Evolutionary conservation across 257 asterid species (phyloP).

Genomic region (Plantago ovata): DNA sequence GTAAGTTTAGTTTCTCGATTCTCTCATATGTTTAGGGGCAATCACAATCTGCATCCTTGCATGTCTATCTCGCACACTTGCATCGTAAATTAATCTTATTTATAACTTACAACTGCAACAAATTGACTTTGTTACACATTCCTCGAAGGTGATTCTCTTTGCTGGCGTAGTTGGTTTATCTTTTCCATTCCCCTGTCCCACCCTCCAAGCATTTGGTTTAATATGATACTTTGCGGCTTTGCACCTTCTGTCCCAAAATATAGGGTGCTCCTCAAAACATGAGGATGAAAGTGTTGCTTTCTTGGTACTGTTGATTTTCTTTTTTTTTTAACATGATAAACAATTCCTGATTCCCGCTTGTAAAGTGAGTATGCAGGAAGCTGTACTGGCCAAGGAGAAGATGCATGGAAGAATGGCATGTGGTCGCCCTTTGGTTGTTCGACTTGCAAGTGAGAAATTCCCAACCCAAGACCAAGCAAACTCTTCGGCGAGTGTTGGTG

Average conservation of each 20-base stretch:
- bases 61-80: not conserved
- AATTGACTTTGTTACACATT: not conserved
- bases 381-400: slow-evolving; percentile 76
- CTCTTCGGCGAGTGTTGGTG: slow-evolving; percentile 36
- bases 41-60: not conserved
- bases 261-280: too few species aligned
- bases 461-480: slow-evolving; percentile 30
- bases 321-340: not conserved
- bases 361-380: slow-evolving; percentile 99
- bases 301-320: too few species aligned
- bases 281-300: not conserved
- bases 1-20: slow-evolving; percentile 37
- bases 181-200: too few species aligned
- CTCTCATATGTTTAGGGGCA: not conserved
- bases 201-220: too few species aligned
- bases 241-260: too few species aligned
- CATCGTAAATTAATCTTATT: not conserved
- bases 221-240: too few species aligned
- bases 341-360: slow-evolving; percentile 44
- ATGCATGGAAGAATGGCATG: slow-evolving; percentile 83
- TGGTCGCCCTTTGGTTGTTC: slow-evolving; percentile 66
- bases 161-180: too few species aligned
- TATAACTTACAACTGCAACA: not conserved
- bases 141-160: too few species aligned
- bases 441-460: slow-evolving; percentile 75